These are phyloP conservation scores for Rhodofomes roseus DNA, from an alignment of 1,284 basidiomycete species.

Conservation along the genomic window DNA sequence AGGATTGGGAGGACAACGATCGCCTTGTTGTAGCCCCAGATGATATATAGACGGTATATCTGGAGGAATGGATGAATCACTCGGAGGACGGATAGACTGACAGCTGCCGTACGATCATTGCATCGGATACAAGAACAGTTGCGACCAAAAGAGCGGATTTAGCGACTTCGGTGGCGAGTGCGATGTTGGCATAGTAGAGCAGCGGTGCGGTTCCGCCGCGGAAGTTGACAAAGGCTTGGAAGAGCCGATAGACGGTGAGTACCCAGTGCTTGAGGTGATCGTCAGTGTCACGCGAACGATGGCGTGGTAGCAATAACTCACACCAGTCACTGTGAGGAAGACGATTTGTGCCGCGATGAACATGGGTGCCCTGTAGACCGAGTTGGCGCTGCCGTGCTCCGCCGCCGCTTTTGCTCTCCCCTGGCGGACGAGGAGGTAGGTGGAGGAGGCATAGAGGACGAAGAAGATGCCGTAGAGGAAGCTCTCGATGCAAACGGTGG, in stretches of 20 bases:
- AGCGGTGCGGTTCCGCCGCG: neutral
- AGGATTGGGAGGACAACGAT: neutral
- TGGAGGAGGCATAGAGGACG: neutral
- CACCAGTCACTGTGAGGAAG: slow-evolving; percentile 6
- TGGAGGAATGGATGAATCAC: neutral
- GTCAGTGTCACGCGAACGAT: neutral
- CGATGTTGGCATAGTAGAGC: neutral
- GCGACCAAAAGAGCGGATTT: slow-evolving; percentile 3
- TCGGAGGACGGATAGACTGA: neutral
- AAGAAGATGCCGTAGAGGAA: slow-evolving; percentile 6
- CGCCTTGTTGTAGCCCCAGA: slow-evolving; percentile 5
- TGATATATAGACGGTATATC: slow-evolving; percentile 9
- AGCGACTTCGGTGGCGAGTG: slow-evolving; percentile 1
- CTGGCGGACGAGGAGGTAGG: slow-evolving; percentile 1
- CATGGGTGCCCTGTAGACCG: slow-evolving; percentile 1
- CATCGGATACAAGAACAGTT: slow-evolving; percentile 3
- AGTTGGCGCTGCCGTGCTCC: neutral
- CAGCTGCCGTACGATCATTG: neutral
- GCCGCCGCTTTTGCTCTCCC: neutral
- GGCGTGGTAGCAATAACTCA: neutral
- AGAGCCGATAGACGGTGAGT: neutral
- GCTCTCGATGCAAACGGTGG: slow-evolving; percentile 5
- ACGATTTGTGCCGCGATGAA: slow-evolving; percentile 4
- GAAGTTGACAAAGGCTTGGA: slow-evolving; percentile 5
- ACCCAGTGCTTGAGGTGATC: neutral